Evolutionary conservation across 23 red algal genomes (phyloP).

Genomic region (Cyanidioschyzon merolae): DNA sequence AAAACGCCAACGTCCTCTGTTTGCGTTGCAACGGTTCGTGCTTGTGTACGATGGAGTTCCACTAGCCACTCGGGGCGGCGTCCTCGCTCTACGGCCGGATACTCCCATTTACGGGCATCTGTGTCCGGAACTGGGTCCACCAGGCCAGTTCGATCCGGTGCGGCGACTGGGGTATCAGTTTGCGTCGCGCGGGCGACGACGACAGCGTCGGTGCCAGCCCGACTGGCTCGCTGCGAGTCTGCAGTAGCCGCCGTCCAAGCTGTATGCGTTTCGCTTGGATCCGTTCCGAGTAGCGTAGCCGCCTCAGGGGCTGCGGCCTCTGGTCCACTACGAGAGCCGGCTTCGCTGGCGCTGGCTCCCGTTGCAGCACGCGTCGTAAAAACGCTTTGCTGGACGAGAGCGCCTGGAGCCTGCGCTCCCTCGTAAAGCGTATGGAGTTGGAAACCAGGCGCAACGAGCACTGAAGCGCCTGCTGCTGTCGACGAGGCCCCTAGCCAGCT

Average conservation of each 20-base stretch:
- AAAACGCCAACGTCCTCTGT: neutral
- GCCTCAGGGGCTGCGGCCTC: neutral
- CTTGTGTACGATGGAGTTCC: neutral
- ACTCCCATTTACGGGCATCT: neutral
- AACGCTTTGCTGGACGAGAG: neutral
- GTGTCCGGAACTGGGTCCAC: neutral
- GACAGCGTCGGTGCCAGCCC: neutral
- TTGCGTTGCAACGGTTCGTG: neutral
- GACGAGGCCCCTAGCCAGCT: neutral
- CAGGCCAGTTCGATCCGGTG: neutral
- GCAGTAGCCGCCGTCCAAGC: neutral
- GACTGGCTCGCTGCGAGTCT: neutral
- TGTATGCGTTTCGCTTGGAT: neutral
- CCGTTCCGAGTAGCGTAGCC: neutral
- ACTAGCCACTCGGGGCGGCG: neutral
- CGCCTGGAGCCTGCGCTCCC: neutral
- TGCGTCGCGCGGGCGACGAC: neutral
- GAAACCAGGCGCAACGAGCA: neutral
- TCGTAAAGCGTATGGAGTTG: neutral
- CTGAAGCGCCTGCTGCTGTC: neutral
- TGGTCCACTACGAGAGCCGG: neutral
- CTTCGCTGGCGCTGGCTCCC: neutral
- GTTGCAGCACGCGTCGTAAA: neutral
- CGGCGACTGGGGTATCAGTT: neutral
- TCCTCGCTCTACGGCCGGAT: neutral